These are phyloP conservation scores for Lentinula aciculospora DNA, from an alignment of 768 basidiomycete species.

Conservation along the genomic window DNA sequence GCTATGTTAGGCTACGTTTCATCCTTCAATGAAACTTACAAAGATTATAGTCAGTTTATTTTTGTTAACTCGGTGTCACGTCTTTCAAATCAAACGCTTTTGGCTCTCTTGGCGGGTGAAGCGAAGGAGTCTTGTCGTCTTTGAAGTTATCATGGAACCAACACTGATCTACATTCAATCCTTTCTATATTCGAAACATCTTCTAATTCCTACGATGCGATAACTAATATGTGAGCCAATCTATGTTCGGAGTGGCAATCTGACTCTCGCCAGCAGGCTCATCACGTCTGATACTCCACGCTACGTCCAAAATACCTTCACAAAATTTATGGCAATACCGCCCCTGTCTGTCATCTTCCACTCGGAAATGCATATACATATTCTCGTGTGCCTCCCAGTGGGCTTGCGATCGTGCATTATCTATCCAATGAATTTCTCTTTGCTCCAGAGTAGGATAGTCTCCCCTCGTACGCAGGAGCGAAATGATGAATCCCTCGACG, in stretches of 20 bases:
- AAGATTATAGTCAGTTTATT: no score
- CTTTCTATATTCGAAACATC: no score
- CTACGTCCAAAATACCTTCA: neutral
- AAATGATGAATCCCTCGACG: neutral
- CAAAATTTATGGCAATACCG: neutral
- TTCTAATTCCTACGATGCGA: neutral
- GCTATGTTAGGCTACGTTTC: no score
- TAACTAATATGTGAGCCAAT: neutral
- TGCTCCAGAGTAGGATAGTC: neutral
- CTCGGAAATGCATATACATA: neutral
- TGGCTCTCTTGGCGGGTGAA: no score
- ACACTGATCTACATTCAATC: no score
- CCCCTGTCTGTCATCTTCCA: neutral
- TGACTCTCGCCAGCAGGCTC: neutral
- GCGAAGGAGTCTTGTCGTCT: no score
- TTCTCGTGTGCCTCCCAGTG: neutral
- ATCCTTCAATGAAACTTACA: no score
- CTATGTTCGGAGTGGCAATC: neutral
- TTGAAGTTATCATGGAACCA: no score
- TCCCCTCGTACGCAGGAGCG: neutral
- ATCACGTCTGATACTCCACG: neutral
- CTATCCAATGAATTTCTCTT: neutral
- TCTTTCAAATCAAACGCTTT: no score
- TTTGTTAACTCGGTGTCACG: no score
- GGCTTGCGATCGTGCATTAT: neutral